Percentiles rank a stretch among this genome's conserved stretches.
Conservation (phyloP, 2,329 filamentous ascomycete genomes). For the Ploettnerulaceae sp. region DNA sequence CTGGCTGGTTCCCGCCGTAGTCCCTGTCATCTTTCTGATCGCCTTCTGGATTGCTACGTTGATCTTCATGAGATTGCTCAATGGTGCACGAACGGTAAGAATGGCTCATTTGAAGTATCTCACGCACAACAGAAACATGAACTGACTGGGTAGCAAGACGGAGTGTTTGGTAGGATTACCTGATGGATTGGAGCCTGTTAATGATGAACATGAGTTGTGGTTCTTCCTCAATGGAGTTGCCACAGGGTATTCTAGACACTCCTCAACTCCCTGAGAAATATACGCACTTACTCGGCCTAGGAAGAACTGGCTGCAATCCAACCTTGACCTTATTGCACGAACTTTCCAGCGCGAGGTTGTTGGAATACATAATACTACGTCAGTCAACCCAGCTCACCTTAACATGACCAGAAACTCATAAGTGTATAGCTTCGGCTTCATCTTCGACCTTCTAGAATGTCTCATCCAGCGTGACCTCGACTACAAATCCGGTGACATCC, state of each 20-base stretch:
- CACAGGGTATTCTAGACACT: slow-evolving; percentile 44
- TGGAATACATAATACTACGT: slow-evolving; percentile 72
- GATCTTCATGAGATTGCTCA: slow-evolving; percentile 47
- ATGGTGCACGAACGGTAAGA: slow-evolving; percentile 41
- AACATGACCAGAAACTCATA: slow-evolving; percentile 31
- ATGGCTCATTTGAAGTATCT: too few species aligned
- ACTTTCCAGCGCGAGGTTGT: slow-evolving; percentile 61
- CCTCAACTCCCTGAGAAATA: background rate
- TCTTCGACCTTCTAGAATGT: slow-evolving; percentile 75
- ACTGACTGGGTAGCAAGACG: slow-evolving; percentile 15
- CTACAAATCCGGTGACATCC: slow-evolving; percentile 66
- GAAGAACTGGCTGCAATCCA: slow-evolving; percentile 59
- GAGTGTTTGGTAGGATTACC: slow-evolving; percentile 46
- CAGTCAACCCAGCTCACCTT: slow-evolving; percentile 45
- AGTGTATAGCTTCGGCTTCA: slow-evolving; percentile 48
- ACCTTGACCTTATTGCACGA: slow-evolving; percentile 64
- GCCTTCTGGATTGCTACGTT: slow-evolving; percentile 47
- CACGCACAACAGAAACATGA: too few species aligned
- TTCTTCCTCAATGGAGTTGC: slow-evolving; percentile 72
- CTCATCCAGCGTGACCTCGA: slow-evolving; percentile 69
- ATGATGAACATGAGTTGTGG: slow-evolving; percentile 61
- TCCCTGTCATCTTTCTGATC: slow-evolving; percentile 36
- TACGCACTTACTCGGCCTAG: slow-evolving; percentile 34
- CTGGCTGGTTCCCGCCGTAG: slow-evolving; percentile 44
- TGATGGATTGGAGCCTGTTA: slow-evolving; percentile 46